A percentile compares a stretch with the other conserved stretches of the same genome.
Conservation (phyloP, 495 filamentous ascomycete genomes). For the Aspergillus heteromorphus region DNA sequence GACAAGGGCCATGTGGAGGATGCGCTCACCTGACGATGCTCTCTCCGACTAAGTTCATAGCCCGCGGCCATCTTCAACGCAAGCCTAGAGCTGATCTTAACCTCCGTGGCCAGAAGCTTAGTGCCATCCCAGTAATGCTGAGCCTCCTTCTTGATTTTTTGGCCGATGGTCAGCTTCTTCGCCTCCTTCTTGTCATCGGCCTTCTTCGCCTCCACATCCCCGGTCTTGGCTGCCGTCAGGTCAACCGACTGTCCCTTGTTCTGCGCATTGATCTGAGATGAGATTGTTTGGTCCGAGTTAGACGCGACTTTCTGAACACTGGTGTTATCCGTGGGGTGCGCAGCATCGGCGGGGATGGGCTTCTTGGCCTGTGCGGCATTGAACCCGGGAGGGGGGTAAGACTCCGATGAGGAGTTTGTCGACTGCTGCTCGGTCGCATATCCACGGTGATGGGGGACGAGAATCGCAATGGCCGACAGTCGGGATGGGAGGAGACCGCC, state of each 20-base stretch:
- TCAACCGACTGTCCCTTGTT: slow-evolving; percentile 42
- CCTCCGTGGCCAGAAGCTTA: slow-evolving; percentile 90
- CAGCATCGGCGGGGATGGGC: slow-evolving; percentile 55
- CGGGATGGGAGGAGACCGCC: slow-evolving; percentile 56
- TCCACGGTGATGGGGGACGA: slow-evolving; percentile 54
- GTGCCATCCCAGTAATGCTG: slow-evolving; percentile 99
- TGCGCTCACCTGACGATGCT: slow-evolving; percentile 68
- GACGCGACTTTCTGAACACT: slow-evolving; percentile 17
- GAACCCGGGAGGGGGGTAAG: slow-evolving; percentile 86
- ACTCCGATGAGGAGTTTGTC: slow-evolving; percentile 43
- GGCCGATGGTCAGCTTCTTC: slow-evolving; percentile 79
- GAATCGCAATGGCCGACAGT: slow-evolving; percentile 57
- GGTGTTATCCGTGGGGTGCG: slow-evolving; percentile 22
- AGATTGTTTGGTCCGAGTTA: slow-evolving; percentile 31
- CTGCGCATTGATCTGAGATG: slow-evolving; percentile 38
- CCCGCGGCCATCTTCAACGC: slow-evolving; percentile 96
- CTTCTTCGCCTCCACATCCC: slow-evolving; percentile 46
- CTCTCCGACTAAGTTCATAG: slow-evolving; percentile 91
- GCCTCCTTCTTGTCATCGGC: slow-evolving; percentile 69
- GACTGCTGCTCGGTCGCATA: slow-evolving; percentile 69
- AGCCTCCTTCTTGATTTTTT: slow-evolving; percentile 88
- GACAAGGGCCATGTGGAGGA: neutral
- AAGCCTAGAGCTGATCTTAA: slow-evolving; percentile 83
- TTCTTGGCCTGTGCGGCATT: slow-evolving; percentile 87
- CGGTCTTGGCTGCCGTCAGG: slow-evolving; percentile 40